Base-by-base conservation (phyloP, 352 stramenopile species). In the Phytophthora vignae region DNA sequence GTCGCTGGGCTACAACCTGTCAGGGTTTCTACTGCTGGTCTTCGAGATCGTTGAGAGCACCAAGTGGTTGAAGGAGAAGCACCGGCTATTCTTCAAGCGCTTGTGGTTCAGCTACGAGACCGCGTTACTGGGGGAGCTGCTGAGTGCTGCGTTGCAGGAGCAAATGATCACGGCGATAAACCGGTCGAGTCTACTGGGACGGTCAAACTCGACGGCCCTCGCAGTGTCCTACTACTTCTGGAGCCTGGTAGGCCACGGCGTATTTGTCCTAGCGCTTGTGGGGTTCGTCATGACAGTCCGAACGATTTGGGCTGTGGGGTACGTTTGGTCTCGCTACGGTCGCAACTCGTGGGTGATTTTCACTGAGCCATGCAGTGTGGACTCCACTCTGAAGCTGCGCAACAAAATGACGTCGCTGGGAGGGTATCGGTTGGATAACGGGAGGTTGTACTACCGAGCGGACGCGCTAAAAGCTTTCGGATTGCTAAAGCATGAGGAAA, bases 71-170 rank as follows among this genome's bases (percentile, higher is more conserved):
- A 22, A 19, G 27, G 48, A 65, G 8, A 60, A 21, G 17, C 42
- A 58, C 14, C 44, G 44, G 11, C 3, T 67, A 11, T 54, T 65
- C 27, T 40, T 71, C 12, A 81, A 75, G 21, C 54, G 71, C 1
- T 15, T 78, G 5, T 59, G 74, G 44, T 73, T 81, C 53, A 79
- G 55, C 58, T 65, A 79, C 27, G 72, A 79, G n/a, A 66, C 68
- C 5, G 50, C 63, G 2, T 63, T 79, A 31, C 14, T 76, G 1
- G 72, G 72, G 0, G 67, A 73, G 33, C 11, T 73, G 5, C 15
- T 79, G 29, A 71, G 49, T 49, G 58, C 61, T 12, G 52, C 52
- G 2, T 22, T 66, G 4, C 54, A 72, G 17, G 60, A 78, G 22
- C 29, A 60, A 9, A 67, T 69, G 14, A 22, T 78, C 15, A 55